phyloP scores from a whole-genome alignment of 2,329 filamentous ascomycete genomes.

The Penicillium sp. region DNA sequence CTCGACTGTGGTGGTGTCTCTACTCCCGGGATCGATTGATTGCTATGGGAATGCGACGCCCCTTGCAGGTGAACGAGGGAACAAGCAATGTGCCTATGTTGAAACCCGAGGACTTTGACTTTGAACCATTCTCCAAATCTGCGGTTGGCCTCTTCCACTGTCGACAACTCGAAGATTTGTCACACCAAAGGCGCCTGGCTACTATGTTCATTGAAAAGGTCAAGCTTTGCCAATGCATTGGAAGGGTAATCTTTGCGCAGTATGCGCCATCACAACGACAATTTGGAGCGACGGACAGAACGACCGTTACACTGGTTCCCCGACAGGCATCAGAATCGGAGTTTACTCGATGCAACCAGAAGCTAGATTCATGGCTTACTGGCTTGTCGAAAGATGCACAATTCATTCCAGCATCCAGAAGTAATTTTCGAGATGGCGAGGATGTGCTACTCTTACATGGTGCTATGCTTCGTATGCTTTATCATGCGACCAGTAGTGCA shows the following conservation, averaged over 20 bases:
- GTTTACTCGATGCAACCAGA: conserved; percentile 71
- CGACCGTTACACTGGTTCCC: conserved; percentile 77
- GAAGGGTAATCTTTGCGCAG: conserved; percentile 79
- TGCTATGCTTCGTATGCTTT: conserved; percentile 85
- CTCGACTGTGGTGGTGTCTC: conserved; percentile 91
- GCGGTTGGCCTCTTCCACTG: conserved; percentile 64
- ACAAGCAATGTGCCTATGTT: conserved; percentile 92
- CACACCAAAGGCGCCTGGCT: conserved; percentile 73
- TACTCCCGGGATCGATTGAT: conserved; percentile 89
- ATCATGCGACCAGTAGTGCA: conserved; percentile 84
- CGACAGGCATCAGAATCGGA: conserved; percentile 77
- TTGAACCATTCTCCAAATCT: conserved; percentile 63
- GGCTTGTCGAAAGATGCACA: conserved; percentile 68
- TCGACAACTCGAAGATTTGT: conserved; percentile 66
- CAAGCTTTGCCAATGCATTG: conserved; percentile 81
- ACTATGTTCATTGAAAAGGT: conserved; percentile 85
- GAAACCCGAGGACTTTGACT: conserved; percentile 74
- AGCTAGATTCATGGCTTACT: conserved; percentile 71
- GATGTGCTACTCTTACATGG: conserved; percentile 63
- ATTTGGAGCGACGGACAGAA: conserved; percentile 65
- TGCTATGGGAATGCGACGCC: conserved; percentile 82
- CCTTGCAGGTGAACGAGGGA: conserved; percentile 83
- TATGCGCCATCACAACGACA: conserved; percentile 82
- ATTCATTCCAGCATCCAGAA: conserved; percentile 63
- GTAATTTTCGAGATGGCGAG: conserved; percentile 54